Conservation (phyloP, 1,284 basidiomycete species). For the Chalciporus sp. region DNA sequence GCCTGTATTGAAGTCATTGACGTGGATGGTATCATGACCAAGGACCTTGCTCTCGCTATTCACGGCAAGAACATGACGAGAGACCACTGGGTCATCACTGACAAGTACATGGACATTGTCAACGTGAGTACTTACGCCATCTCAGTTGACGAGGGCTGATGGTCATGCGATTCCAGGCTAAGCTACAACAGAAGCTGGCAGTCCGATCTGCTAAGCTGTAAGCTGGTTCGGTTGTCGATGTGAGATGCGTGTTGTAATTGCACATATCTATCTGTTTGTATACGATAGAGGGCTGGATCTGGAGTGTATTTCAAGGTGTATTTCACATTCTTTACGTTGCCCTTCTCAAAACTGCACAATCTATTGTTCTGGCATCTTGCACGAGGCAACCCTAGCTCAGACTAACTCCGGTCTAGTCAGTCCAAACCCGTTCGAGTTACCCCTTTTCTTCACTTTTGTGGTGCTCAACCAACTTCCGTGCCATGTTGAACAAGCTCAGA, state of each 20-base stretch:
- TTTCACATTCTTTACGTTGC: conserved; percentile 12
- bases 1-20: conserved; percentile 94
- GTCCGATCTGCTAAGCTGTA: conserved; percentile 23
- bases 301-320: conserved; percentile 24
- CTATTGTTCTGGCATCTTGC: neutral
- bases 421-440: no score
- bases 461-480: neutral
- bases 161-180: conserved; percentile 41
- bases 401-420: no score
- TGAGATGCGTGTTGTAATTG: conserved; percentile 17
- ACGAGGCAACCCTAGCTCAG: conserved; percentile 1
- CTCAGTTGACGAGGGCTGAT: conserved; percentile 16
- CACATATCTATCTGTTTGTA: conserved; percentile 18
- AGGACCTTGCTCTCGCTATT: conserved; percentile 94
- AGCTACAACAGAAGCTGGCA: conserved; percentile 57
- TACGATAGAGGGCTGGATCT: conserved; percentile 18
- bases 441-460: no score
- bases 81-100: conserved; percentile 92
- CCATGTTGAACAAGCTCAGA: conserved; percentile 27
- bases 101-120: conserved; percentile 90
- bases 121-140: conserved; percentile 51
- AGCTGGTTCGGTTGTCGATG: conserved; percentile 7
- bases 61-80: conserved; percentile 91
- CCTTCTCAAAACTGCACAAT: neutral
- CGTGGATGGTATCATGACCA: conserved; percentile 90